Conservation (phyloP, 1,284 basidiomycete species). For the Melampsora larici-populina region DNA sequence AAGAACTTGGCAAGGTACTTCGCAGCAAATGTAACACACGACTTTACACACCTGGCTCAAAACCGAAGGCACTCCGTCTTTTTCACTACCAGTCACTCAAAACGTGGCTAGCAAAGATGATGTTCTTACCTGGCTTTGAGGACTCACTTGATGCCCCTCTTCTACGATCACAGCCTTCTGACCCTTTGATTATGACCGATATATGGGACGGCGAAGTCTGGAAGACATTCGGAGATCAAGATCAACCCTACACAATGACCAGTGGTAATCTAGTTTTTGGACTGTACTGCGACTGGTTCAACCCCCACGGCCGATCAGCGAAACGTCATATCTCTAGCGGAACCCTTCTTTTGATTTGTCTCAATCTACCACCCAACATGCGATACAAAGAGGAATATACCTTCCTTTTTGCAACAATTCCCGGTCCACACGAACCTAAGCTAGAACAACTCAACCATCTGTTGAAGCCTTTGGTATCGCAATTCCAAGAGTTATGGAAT, state of each 20-base stretch:
- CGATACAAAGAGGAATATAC: conserved; percentile 6
- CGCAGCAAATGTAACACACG: no score
- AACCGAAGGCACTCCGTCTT: no score
- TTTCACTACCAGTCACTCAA: conserved; percentile 9
- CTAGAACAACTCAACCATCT: background rate
- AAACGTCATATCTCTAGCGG: background rate
- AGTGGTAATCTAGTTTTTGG: conserved; percentile 25
- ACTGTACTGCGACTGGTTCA: conserved; percentile 22
- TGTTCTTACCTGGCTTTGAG: conserved; percentile 1
- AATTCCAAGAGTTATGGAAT: background rate
- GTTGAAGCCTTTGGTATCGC: background rate
- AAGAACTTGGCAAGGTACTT: no score
- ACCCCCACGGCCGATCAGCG: background rate
- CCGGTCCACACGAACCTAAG: background rate
- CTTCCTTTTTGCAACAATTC: conserved; percentile 8
- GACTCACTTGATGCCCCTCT: conserved; percentile 2
- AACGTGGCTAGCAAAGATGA: conserved; percentile 4
- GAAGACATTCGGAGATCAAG: background rate
- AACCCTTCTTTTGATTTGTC: background rate
- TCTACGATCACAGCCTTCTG: background rate
- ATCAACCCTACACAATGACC: background rate
- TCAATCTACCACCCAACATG: conserved; percentile 1
- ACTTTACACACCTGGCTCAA: no score
- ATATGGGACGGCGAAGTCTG: conserved; percentile 25
- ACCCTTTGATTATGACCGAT: background rate